Conservation (phyloP, 2,329 filamentous ascomycete genomes). For the Sclerotinia glacialis region DNA sequence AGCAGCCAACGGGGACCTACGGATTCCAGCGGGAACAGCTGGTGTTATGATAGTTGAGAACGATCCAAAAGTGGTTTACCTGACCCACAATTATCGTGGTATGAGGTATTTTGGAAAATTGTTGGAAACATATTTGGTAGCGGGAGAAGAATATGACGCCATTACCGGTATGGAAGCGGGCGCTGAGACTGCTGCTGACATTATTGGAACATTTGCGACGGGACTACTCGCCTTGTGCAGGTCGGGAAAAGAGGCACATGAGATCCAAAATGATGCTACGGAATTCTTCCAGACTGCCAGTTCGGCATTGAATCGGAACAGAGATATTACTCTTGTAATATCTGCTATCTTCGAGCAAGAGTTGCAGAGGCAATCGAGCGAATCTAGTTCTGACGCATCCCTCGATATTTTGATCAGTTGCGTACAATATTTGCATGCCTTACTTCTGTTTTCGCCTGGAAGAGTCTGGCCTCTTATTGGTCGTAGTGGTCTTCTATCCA, state of each 20-base stretch:
- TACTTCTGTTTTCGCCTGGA: constrained; percentile 71
- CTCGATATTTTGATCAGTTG: constrained; percentile 68
- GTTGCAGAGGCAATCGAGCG: constrained; percentile 47
- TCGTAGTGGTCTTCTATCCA: constrained; percentile 74
- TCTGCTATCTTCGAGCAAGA: constrained; percentile 80
- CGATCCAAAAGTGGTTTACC: constrained; percentile 71
- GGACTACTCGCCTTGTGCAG: constrained; percentile 52
- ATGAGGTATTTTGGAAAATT: constrained; percentile 76
- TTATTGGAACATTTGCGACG: constrained; percentile 70
- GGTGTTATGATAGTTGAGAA: constrained; percentile 75
- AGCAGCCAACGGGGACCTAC: constrained; percentile 49
- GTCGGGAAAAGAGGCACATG: constrained; percentile 38
- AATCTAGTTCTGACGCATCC: constrained; percentile 42
- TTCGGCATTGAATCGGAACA: constrained; percentile 53
- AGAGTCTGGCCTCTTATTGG: constrained; percentile 88
- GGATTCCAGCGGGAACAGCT: constrained; percentile 62
- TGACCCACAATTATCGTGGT: constrained; percentile 73
- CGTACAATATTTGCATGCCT: constrained; percentile 72
- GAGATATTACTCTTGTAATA: constrained; percentile 76
- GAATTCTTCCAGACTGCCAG: constrained; percentile 56
- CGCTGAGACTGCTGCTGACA: constrained; percentile 65
- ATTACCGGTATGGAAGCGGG: constrained; percentile 49
- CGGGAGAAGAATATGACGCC: constrained; percentile 47
- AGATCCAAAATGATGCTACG: constrained; percentile 41
- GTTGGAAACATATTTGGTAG: constrained; percentile 63